A percentile compares a stretch with the other conserved stretches of the same genome.
phyloP scores from a whole-genome alignment of 1,284 basidiomycete species.

The Gymnopus androsaceus region DNA sequence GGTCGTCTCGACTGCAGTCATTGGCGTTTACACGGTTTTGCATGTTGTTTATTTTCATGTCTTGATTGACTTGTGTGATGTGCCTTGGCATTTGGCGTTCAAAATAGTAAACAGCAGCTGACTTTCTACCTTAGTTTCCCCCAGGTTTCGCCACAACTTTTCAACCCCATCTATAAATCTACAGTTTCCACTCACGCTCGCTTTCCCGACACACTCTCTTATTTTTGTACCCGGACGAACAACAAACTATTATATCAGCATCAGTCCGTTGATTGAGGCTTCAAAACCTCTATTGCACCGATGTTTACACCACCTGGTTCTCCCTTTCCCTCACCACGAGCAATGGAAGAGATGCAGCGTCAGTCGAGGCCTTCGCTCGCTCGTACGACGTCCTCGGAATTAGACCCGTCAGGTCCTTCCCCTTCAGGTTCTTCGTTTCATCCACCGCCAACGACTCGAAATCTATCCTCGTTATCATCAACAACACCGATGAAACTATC shows the following conservation, averaged over 20 bases:
- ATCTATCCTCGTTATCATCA: neutral
- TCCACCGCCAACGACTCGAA: neutral
- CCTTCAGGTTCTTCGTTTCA: neutral
- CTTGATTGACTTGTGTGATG: no score
- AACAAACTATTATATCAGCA: neutral
- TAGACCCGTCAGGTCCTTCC: neutral
- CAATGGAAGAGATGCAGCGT: slow-evolving; percentile 2
- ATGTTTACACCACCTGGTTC: slow-evolving; percentile 60
- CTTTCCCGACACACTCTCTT: neutral
- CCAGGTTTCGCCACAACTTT: neutral
- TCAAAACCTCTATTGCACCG: no score
- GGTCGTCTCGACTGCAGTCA: neutral
- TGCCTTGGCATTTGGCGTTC: neutral
- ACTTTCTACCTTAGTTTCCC: neutral
- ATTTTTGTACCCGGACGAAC: neutral
- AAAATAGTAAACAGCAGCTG: neutral
- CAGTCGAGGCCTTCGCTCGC: neutral
- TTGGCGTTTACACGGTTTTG: no score
- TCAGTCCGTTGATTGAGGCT: neutral
- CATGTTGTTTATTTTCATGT: no score
- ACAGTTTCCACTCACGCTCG: neutral
- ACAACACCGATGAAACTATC: neutral
- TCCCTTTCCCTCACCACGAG: slow-evolving; percentile 31
- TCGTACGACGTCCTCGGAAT: neutral
- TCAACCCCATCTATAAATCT: neutral